Evolutionary conservation across 2,329 filamentous ascomycete genomes (phyloP).

Genomic region (Penicillium sp.): DNA sequence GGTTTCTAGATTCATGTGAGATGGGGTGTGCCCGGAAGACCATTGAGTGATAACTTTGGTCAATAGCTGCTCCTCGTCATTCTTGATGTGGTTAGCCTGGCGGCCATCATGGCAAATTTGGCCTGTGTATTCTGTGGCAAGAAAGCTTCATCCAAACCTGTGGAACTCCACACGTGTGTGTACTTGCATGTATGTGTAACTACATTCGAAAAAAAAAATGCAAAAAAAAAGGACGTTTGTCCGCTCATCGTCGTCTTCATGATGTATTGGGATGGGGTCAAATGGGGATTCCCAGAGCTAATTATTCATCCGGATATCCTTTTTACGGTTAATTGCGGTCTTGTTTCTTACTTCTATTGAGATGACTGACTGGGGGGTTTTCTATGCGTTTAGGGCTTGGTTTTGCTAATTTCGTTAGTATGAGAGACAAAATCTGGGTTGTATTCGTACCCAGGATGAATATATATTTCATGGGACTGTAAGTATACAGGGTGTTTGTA

Average conservation of each 20-base stretch:
- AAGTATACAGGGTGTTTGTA: background rate
- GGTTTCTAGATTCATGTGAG: background rate
- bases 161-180: background rate
- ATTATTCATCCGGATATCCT: background rate
- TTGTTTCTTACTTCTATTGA: rapidly evolving
- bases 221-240: background rate
- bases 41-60: background rate
- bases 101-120: background rate
- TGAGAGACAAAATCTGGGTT: background rate
- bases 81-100: background rate
- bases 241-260: background rate
- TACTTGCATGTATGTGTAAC: background rate
- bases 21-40: background rate
- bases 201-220: background rate
- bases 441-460: rapidly evolving
- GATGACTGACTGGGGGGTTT: background rate
- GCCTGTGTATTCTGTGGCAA: background rate
- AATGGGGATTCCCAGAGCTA: background rate
- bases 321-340: rapidly evolving
- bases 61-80: too few species aligned
- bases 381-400: rapidly evolving
- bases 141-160: background rate
- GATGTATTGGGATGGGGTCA: background rate
- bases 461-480: background rate
- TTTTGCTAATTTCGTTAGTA: background rate